phyloP scores from a whole-genome alignment of 2,329 filamentous ascomycete genomes.

The Beauveria pseudobassiana region DNA sequence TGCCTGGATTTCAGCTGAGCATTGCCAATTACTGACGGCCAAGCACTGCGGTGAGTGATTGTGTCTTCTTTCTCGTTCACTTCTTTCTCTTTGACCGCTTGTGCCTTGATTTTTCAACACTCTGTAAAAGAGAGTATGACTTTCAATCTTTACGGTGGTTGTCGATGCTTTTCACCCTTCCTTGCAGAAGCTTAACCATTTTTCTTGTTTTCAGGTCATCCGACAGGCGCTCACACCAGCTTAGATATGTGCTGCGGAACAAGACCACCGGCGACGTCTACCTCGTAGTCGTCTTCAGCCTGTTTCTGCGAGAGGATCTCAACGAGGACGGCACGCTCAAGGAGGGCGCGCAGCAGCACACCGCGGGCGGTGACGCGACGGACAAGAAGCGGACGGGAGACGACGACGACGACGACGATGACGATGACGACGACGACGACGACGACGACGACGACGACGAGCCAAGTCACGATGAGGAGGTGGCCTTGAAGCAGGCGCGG shows the following conservation, averaged over 20 bases:
- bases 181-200: slow-evolving; percentile 13
- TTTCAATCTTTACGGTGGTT: not conserved
- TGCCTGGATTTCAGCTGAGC: slow-evolving; percentile 66
- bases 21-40: slow-evolving; percentile 74
- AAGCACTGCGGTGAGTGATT: slow-evolving; percentile 59
- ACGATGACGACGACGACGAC: slow-evolving; percentile 13
- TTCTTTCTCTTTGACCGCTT: not conserved
- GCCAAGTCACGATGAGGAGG: slow-evolving; percentile 27
- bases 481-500: slow-evolving; percentile 31
- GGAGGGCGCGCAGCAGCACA: slow-evolving; percentile 25
- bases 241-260: slow-evolving; percentile 91
- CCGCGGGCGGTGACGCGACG: slow-evolving; percentile 8
- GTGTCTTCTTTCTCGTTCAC: not conserved
- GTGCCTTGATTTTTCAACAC: too few relatives aligned
- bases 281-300: slow-evolving; percentile 72
- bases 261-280: slow-evolving; percentile 65
- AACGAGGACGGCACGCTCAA: slow-evolving; percentile 52
- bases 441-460: slow-evolving; percentile 15
- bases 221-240: slow-evolving; percentile 64
- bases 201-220: slow-evolving; percentile 16
- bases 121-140: not conserved
- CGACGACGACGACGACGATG: slow-evolving; percentile 14
- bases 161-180: slow-evolving; percentile 13
- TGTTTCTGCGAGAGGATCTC: slow-evolving; percentile 62
- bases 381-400: slow-evolving; percentile 6